A percentile compares a stretch with the other conserved stretches of the same genome.
Conservation (phyloP, 1,139 yeast genomes). For the Geotrichum histeridarum region DNA sequence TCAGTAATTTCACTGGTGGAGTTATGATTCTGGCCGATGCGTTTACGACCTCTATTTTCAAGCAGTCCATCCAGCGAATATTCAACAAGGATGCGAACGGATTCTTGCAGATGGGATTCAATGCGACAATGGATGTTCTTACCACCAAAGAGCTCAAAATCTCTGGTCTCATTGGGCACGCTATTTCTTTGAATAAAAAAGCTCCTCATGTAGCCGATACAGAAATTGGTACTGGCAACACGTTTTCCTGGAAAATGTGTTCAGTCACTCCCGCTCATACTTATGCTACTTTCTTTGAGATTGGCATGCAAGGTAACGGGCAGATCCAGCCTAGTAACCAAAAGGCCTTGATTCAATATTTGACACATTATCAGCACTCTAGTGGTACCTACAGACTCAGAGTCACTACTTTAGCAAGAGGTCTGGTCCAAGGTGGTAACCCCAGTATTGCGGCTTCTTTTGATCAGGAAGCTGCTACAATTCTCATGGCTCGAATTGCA, state of each 20-base stretch:
- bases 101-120: conserved; percentile 71
- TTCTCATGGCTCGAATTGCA: conserved; percentile 53
- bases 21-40: conserved; percentile 82
- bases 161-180: conserved; percentile 88
- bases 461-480: conserved; percentile 70
- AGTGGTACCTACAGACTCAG: conserved; percentile 41
- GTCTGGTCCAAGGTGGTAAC: conserved; percentile 26
- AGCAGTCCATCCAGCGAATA: conserved; percentile 79
- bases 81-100: conserved; percentile 81
- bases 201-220: conserved; percentile 74
- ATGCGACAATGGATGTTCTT: conserved; percentile 62
- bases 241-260: conserved; percentile 81
- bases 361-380: conserved; percentile 64
- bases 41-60: conserved; percentile 88
- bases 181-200: conserved; percentile 40
- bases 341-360: conserved; percentile 52
- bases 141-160: conserved; percentile 81
- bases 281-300: conserved; percentile 83
- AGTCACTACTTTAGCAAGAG: conserved; percentile 43
- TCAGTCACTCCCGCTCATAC: conserved; percentile 80
- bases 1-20: conserved; percentile 86
- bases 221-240: conserved; percentile 89
- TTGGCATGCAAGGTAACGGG: conserved; percentile 46
- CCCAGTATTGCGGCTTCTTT: conserved; percentile 40
- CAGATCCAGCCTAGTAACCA: conserved; percentile 52